These are phyloP conservation scores for Cucurbita moschata DNA, from an alignment of 306 rosid genomes.

Conservation along the genomic window DNA sequence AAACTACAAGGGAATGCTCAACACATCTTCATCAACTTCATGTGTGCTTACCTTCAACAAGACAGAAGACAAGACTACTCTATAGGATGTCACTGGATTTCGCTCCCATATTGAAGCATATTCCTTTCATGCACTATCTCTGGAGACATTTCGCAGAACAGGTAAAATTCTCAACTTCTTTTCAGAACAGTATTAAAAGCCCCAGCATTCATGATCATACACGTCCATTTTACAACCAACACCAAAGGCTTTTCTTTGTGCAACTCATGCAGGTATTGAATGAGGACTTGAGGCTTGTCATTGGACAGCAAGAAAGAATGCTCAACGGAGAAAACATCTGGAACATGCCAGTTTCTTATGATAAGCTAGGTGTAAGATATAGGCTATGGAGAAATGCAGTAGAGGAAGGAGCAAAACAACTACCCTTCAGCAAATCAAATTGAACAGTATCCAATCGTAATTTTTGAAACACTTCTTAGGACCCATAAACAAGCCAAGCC, in stretches of 20 bases:
- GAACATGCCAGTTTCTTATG: conserved; percentile 76
- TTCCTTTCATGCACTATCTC: conserved; percentile 62
- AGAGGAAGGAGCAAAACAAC: conserved; percentile 47
- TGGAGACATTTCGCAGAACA: conserved; percentile 90
- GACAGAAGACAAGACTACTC: conserved; percentile 63
- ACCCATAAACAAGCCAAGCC: conserved; percentile 14
- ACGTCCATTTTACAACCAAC: background rate
- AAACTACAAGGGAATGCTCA: conserved; percentile 48
- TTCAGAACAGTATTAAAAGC: background rate
- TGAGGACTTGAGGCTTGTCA: conserved; percentile 75
- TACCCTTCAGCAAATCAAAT: conserved; percentile 37
- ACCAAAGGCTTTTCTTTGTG: background rate
- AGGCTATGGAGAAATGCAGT: conserved; percentile 80
- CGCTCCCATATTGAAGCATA: conserved; percentile 65
- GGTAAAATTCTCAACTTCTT: conserved; percentile 23
- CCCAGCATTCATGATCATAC: background rate
- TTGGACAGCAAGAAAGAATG: conserved; percentile 89
- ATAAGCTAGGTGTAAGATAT: conserved; percentile 83
- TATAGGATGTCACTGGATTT: conserved; percentile 93
- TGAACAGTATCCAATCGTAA: conserved; percentile 9
- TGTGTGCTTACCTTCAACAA: conserved; percentile 79
- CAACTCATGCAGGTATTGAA: conserved; percentile 42
- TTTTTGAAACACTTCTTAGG: conserved; percentile 3
- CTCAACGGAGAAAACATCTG: conserved; percentile 63
- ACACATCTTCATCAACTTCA: conserved; percentile 93